Evolutionary conservation across 805 yeast species (phyloP).

Genomic region (Brettanomyces custersianus): DNA sequence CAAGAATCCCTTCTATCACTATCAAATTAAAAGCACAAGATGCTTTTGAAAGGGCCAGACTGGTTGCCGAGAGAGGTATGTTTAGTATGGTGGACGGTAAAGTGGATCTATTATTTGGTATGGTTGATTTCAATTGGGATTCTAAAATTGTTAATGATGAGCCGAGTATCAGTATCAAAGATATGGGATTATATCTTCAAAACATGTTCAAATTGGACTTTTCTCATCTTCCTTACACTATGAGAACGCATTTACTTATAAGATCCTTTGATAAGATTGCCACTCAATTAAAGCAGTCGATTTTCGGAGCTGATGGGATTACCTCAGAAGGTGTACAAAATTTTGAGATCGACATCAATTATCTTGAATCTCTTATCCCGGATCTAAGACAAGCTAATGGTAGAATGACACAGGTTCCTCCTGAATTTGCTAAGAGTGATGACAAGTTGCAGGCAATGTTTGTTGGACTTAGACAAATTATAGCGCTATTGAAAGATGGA

Average conservation of each 20-base stretch:
- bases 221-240: conserved; percentile 68
- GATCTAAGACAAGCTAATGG: conserved; percentile 16
- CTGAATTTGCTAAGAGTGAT: conserved; percentile 4
- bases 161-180: conserved; percentile 70
- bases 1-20: conserved; percentile 17
- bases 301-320: conserved; percentile 47
- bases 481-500: conserved; percentile 60
- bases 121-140: conserved; percentile 82
- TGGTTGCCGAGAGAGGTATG: conserved; percentile 68
- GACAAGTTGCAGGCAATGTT: conserved; percentile 25
- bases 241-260: conserved; percentile 71
- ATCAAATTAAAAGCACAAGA: conserved; percentile 31
- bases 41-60: conserved; percentile 49
- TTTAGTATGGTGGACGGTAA: conserved; percentile 77
- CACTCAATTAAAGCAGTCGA: conserved; percentile 51
- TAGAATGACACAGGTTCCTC: conserved; percentile 3
- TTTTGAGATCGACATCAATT: conserved; percentile 72
- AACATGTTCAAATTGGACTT: conserved; percentile 81
- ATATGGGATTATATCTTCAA: conserved; percentile 76
- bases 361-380: conserved; percentile 52
- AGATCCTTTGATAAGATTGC: conserved; percentile 83
- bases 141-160: conserved; percentile 41
- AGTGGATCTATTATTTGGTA: conserved; percentile 70
- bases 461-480: conserved; percentile 69
- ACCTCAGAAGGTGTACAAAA: conserved; percentile 57